Percentiles rank a stretch among this genome's conserved stretches.
These are phyloP conservation scores for Torrubiella hemipterigena DNA, from an alignment of 2,329 filamentous ascomycete species.

Conservation along the genomic window DNA sequence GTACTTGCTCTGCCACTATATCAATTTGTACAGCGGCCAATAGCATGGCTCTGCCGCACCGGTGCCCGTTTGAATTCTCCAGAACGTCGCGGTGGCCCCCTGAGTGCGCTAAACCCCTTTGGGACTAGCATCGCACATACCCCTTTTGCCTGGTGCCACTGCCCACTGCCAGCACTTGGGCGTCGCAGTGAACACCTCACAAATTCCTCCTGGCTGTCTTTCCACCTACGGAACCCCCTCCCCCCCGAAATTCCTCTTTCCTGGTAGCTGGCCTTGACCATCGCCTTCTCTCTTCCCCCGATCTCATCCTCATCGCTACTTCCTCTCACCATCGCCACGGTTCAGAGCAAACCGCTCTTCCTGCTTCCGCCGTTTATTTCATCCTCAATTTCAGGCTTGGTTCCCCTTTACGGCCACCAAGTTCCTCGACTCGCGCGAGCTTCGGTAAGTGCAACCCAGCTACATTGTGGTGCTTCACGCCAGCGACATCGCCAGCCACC, in stretches of 20 bases:
- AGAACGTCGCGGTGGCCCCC: constrained; percentile 12
- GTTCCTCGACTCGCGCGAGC: too few species aligned
- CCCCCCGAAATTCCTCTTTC: constrained; percentile 15
- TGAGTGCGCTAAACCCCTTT: constrained; percentile 11
- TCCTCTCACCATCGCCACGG: constrained; percentile 16
- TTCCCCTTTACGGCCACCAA: too few species aligned
- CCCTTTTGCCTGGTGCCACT: constrained; percentile 17
- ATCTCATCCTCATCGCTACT: constrained; percentile 24
- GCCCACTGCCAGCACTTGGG: constrained; percentile 12
- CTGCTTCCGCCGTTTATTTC: too few species aligned
- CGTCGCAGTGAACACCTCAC: constrained; percentile 17
- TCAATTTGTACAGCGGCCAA: constrained; percentile 13
- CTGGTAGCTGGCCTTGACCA: constrained; percentile 7
- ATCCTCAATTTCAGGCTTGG: too few species aligned
- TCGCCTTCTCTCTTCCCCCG: constrained; percentile 11
- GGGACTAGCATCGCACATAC: constrained; percentile 16
- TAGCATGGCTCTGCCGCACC: constrained; percentile 7
- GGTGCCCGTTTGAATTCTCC: constrained; percentile 17
- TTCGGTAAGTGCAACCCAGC: too few species aligned
- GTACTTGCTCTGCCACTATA: too few species aligned
- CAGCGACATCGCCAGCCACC: too few species aligned
- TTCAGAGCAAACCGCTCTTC: too few species aligned
- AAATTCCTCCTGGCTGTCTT: constrained; percentile 15
- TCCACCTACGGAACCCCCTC: constrained; percentile 4
- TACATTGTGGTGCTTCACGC: too few species aligned